phyloP scores from a whole-genome alignment of 768 basidiomycete genomes.

The Naematelia encephala region DNA sequence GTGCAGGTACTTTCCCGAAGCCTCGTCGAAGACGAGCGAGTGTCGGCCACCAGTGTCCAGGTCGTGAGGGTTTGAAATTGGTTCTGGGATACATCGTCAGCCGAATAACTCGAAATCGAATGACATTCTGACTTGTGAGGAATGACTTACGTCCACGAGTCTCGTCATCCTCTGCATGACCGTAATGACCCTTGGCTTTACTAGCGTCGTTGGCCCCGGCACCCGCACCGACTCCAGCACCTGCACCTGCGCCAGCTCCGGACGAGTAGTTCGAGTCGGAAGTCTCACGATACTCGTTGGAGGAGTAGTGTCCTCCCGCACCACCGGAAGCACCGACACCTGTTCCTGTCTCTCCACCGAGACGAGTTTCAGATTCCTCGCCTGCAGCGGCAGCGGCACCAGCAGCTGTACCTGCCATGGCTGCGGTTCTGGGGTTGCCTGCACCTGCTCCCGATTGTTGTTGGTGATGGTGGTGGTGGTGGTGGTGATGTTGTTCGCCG shows the following conservation, averaged over 20 bases:
- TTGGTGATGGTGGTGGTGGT: not conserved
- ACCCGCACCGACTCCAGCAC: too few relatives aligned
- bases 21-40: slow-evolving; percentile 40
- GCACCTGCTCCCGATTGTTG: slow-evolving; percentile 2
- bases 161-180: slow-evolving; percentile 4
- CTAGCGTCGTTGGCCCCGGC: not conserved
- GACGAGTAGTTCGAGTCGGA: not conserved
- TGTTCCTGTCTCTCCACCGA: slow-evolving; percentile 13
- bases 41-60: slow-evolving; percentile 46
- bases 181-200: slow-evolving; percentile 1
- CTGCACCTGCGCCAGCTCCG: slow-evolving; percentile 10
- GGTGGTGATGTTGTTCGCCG: not conserved
- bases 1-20: slow-evolving; percentile 44
- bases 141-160: slow-evolving; percentile 19
- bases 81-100: slow-evolving; percentile 8
- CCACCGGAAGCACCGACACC: slow-evolving; percentile 29
- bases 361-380: not conserved
- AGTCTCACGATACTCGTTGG: slow-evolving; percentile 4
- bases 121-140: not conserved
- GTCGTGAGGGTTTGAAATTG: slow-evolving; percentile 37
- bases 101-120: slow-evolving; percentile 1
- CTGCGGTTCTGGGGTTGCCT: slow-evolving; percentile 7
- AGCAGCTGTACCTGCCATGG: slow-evolving; percentile 33
- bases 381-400: slow-evolving; percentile 20
- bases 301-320: slow-evolving; percentile 20